phyloP scores from a whole-genome alignment of 2,329 filamentous ascomycete genomes.

The Verticillium albo-atrum region DNA sequence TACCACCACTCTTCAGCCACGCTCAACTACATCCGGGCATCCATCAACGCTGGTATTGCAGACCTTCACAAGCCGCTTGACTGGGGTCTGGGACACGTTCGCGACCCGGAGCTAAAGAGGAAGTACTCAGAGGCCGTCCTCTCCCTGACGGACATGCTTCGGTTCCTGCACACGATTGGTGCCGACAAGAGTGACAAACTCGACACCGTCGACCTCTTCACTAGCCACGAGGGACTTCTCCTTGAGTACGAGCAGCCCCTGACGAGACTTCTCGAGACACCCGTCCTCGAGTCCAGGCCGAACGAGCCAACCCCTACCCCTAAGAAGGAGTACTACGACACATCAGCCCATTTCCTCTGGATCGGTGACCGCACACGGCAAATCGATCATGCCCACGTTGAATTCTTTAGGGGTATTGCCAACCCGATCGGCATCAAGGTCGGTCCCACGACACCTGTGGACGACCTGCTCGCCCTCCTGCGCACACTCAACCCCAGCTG shows the following conservation, averaged over 20 bases:
- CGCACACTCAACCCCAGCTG: slow-evolving; percentile 77
- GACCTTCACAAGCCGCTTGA: slow-evolving; percentile 91
- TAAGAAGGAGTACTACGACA: slow-evolving; percentile 76
- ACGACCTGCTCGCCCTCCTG: slow-evolving; percentile 74
- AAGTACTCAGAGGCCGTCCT: slow-evolving; percentile 83
- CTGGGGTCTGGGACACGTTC: slow-evolving; percentile 91
- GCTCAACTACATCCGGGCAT: slow-evolving; percentile 84
- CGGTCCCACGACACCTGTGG: slow-evolving; percentile 73
- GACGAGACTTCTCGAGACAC: slow-evolving; percentile 69
- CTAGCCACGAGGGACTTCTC: slow-evolving; percentile 89
- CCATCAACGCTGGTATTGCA: slow-evolving; percentile 82
- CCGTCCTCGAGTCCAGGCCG: slow-evolving; percentile 29
- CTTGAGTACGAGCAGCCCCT: slow-evolving; percentile 91
- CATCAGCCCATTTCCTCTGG: slow-evolving; percentile 96
- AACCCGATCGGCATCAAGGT: slow-evolving; percentile 98
- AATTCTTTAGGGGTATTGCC: slow-evolving; percentile 93
- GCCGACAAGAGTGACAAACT: slow-evolving; percentile 80
- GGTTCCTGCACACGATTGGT: slow-evolving; percentile 92
- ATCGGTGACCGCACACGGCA: slow-evolving; percentile 95
- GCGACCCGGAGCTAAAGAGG: slow-evolving; percentile 73
- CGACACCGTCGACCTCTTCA: slow-evolving; percentile 91
- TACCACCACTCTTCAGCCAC: slow-evolving; percentile 97
- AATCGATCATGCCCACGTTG: slow-evolving; percentile 87
- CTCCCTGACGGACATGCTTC: slow-evolving; percentile 84
- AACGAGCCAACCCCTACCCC: slow-evolving; percentile 38